A percentile compares a stretch with the other conserved stretches of the same genome.
These are phyloP conservation scores for Stylonectria norvegica DNA, from an alignment of 2,329 filamentous ascomycete species.

Conservation along the genomic window DNA sequence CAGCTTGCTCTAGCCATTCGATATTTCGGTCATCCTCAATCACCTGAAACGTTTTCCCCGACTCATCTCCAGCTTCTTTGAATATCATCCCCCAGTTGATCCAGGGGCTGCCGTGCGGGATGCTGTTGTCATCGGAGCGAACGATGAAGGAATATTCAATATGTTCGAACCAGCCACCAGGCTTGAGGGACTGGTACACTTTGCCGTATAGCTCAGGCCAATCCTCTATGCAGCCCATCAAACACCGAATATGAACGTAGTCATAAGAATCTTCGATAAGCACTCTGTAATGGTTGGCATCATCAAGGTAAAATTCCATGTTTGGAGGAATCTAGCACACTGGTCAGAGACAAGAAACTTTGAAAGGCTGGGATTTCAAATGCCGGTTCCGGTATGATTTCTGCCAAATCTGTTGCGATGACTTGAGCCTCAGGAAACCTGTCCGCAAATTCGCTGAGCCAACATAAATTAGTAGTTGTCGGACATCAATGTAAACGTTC, in stretches of 20 bases:
- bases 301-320: conserved; percentile 43
- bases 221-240: conserved; percentile 54
- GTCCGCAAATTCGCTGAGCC: conserved; percentile 47
- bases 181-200: conserved; percentile 49
- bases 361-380: conserved; percentile 33
- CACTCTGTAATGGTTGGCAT: conserved; percentile 29
- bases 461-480: too few species aligned
- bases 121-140: conserved; percentile 27
- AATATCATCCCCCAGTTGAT: conserved; percentile 22
- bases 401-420: conserved; percentile 52
- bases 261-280: conserved; percentile 43
- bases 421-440: conserved; percentile 42
- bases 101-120: conserved; percentile 22
- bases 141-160: conserved; percentile 23
- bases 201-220: conserved; percentile 53
- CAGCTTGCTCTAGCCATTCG: conserved; percentile 20
- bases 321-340: conserved; percentile 37
- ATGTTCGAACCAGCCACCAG: conserved; percentile 45
- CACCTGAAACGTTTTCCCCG: conserved; percentile 28
- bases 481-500: too few species aligned
- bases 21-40: conserved; percentile 20
- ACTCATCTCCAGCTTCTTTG: conserved; percentile 22
- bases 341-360: conserved; percentile 37
- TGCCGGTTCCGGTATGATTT: too few species aligned
- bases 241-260: conserved; percentile 55